Evolutionary conservation across 2,329 filamentous ascomycete species (phyloP).

Genomic region (Penicillium rolfsii): DNA sequence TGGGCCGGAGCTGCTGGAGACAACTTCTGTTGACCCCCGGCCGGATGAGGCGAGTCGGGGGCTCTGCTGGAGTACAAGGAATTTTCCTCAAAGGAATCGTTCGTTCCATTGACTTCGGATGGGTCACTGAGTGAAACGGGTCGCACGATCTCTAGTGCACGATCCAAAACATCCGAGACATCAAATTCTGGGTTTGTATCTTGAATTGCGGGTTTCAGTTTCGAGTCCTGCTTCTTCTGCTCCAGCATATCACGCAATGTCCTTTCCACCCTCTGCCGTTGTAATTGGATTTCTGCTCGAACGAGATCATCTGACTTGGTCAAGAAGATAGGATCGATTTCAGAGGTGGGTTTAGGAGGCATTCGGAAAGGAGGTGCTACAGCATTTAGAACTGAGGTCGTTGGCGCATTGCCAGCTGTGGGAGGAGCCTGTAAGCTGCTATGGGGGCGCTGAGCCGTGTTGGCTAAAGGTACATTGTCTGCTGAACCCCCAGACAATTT

Average conservation of each 20-base stretch:
- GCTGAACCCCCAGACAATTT: conserved; percentile 8
- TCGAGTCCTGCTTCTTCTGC: conserved; percentile 56
- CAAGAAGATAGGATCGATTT: conserved; percentile 80
- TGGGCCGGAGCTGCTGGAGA: conserved; percentile 37
- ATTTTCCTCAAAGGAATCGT: conserved; percentile 87
- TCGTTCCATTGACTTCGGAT: conserved; percentile 61
- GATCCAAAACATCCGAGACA: conserved; percentile 71
- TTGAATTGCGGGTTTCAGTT: conserved; percentile 54
- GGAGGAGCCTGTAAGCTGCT: conserved; percentile 26
- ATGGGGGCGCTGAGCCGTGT: conserved; percentile 25
- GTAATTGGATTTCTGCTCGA: conserved; percentile 77
- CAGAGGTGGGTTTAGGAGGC: conserved; percentile 58
- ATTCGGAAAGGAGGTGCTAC: conserved; percentile 43
- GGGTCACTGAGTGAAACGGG: conserved; percentile 63
- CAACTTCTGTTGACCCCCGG: conserved; percentile 39
- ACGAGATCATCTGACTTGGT: conserved; percentile 85
- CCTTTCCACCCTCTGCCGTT: conserved; percentile 80
- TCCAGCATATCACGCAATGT: conserved; percentile 76
- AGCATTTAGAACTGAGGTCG: conserved; percentile 26
- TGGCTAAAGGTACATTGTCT: conserved; percentile 16
- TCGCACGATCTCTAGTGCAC: conserved; percentile 71
- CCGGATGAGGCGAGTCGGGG: conserved; percentile 69
- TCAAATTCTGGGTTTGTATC: conserved; percentile 68
- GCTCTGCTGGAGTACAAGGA: conserved; percentile 93
- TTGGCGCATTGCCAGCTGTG: conserved; percentile 24